Evolutionary conservation across 495 filamentous ascomycete species (phyloP), one percentile per base, ranked within the genome.

Genomic region (Podospora pseudoanserina): DNA sequence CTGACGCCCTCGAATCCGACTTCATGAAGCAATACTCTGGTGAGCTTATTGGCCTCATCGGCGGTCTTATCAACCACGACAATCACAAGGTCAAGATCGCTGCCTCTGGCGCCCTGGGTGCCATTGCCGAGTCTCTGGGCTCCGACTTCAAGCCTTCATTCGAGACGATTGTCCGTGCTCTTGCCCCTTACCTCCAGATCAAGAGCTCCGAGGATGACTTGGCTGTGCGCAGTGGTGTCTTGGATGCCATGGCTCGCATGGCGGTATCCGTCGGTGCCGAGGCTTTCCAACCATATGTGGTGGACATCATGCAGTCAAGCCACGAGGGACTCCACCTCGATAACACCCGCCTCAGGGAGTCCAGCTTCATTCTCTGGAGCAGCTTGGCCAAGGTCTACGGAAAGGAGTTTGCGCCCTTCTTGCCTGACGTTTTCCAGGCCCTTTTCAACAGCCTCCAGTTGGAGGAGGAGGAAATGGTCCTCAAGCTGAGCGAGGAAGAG

Each of bases 301-400:
- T 89, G 73, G 92, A 90, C 32, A 82, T 99, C 60, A 95, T 99
- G 90, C 82, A 89, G 67, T 90, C 94, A 20, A 94, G 92, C 67
- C 92, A 97, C 79, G 94, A 97, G 77, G 95, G 90, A 49, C 83
- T 98, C 3, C 87, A 95, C 74, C 88, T 99, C 1, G 94, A 90
- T 65, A 93, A 97, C 80, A 90, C 93, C 11, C 86, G 94, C 63
- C 86, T 99, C 61, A 88, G 91, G 76, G 96, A 99, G 80, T 97
- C 93, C 65, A 96, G 92, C 75, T 99, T 96, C 80, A 93, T 98
- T 70, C 86, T 99, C 69, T 99, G 95, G 93, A 92, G 92, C 72
- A 91, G 89, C 27, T 89, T 99, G 78, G 90, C 95, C 62, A 96
- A 94, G 80, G 92, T 99, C 7, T 99, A 99, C 76, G 87, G 89